Evolutionary conservation across 1,284 basidiomycete genomes (phyloP).

Genomic region (Volvariella surrecta): DNA sequence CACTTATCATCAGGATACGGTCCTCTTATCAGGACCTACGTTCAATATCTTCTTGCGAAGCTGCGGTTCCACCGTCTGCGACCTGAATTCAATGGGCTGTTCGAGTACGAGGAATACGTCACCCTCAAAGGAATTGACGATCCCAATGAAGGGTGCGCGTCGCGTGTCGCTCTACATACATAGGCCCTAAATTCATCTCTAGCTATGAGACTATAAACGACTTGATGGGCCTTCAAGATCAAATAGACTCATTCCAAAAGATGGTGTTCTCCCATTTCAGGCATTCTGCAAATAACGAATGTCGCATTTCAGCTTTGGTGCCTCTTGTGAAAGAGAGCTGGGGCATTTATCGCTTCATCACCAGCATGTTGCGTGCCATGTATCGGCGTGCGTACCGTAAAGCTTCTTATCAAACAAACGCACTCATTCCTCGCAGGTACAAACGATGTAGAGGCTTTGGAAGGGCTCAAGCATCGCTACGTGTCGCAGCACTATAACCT

Average conservation of each 20-base stretch:
- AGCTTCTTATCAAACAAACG: conserved; percentile 4
- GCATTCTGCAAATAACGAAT: conserved; percentile 88
- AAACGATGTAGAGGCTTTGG: conserved; percentile 78
- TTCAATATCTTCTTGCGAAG: conserved; percentile 91
- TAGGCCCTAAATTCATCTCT: conserved; percentile 5
- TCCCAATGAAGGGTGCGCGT: conserved; percentile 88
- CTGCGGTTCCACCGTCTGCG: conserved; percentile 89
- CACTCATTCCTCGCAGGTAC: conserved; percentile 48
- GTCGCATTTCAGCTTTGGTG: conserved; percentile 88
- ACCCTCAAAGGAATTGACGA: conserved; percentile 94
- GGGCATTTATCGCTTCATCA: conserved; percentile 96
- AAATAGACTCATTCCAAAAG: conserved; percentile 96
- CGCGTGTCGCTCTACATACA: no score
- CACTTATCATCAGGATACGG: conserved; percentile 63
- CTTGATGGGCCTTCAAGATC: conserved; percentile 92
- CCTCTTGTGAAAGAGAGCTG: conserved; percentile 96
- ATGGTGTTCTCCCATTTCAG: conserved; percentile 92
- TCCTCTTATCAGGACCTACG: conserved; percentile 87
- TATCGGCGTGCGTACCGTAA: conserved; percentile 61
- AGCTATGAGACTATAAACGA: conserved; percentile 96
- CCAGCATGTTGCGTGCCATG: conserved; percentile 94
- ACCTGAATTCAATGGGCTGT: conserved; percentile 93
- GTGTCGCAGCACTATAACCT: conserved; percentile 85
- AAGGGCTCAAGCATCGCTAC: conserved; percentile 80
- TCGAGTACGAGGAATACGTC: conserved; percentile 96